These are phyloP conservation scores for Brasilioporus rufonigricans DNA, from an alignment of 768 basidiomycete genomes.

Conservation along the genomic window DNA sequence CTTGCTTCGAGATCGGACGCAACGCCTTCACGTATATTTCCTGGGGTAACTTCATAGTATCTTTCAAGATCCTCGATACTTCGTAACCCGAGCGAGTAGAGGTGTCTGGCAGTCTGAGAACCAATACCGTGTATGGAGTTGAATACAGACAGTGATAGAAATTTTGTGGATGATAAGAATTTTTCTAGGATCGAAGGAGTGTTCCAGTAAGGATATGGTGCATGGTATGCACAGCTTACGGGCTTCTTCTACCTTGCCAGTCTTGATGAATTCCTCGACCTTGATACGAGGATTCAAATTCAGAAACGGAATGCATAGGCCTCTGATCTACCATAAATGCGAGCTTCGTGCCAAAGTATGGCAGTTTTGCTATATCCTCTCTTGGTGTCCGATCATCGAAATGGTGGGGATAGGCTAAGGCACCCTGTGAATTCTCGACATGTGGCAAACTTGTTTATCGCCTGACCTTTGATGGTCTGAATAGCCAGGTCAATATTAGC, in stretches of 20 bases:
- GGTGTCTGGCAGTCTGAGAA: conserved; percentile 58
- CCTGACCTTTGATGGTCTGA: conserved; percentile 49
- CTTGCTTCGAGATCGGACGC: conserved; percentile 23
- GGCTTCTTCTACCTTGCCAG: conserved; percentile 58
- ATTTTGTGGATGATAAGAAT: conserved; percentile 50
- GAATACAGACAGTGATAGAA: conserved; percentile 55
- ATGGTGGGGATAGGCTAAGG: conserved; percentile 46
- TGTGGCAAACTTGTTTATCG: background rate
- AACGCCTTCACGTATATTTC: conserved; percentile 33
- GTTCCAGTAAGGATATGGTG: background rate
- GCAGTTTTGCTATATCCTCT: conserved; percentile 41
- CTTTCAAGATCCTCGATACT: conserved; percentile 66
- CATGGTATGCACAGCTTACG: conserved; percentile 31
- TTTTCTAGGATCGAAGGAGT: conserved; percentile 37
- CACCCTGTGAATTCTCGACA: background rate
- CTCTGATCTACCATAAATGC: conserved; percentile 41
- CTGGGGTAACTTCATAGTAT: conserved; percentile 47
- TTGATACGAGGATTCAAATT: conserved; percentile 23
- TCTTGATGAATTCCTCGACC: conserved; percentile 62
- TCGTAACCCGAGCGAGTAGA: conserved; percentile 65
- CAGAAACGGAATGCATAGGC: background rate
- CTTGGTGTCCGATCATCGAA: conserved; percentile 39
- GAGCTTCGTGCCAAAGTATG: conserved; percentile 52
- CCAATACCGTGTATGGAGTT: conserved; percentile 73
- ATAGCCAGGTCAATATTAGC: background rate